A percentile compares a stretch with the other conserved stretches of the same genome.
phyloP scores from a whole-genome alignment of 768 basidiomycete genomes.

The Mycena filopes region DNA sequence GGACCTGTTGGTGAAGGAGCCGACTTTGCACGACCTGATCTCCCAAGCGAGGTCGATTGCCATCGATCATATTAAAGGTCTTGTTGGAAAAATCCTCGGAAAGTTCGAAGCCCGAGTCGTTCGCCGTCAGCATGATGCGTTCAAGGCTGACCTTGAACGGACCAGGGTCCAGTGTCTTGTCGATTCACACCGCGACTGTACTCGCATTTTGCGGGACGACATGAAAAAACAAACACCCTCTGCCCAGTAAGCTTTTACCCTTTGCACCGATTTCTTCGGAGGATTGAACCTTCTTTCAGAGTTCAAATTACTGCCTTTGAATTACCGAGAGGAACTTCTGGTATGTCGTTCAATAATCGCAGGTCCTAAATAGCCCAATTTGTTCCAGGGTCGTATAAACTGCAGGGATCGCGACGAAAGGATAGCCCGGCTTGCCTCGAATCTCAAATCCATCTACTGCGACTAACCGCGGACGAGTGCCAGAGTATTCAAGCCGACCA shows the following conservation, averaged over 20 bases:
- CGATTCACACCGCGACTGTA: neutral
- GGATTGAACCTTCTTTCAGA: neutral
- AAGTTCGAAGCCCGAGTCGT: neutral
- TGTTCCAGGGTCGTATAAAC: neutral
- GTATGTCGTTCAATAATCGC: neutral
- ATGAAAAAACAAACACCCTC: conserved; percentile 11
- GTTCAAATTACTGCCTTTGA: conserved; percentile 11
- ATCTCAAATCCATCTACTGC: conserved; percentile 44
- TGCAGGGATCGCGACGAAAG: neutral
- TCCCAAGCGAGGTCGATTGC: neutral
- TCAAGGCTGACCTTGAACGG: neutral
- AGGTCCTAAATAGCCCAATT: too few species aligned
- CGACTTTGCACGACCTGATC: neutral
- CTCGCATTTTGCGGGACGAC: neutral
- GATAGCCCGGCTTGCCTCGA: conserved; percentile 29
- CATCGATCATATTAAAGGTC: neutral
- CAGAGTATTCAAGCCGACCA: conserved; percentile 46
- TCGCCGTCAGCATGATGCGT: neutral
- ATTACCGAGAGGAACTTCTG: neutral
- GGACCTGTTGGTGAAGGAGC: neutral
- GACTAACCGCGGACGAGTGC: conserved; percentile 47
- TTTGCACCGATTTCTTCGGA: too few species aligned
- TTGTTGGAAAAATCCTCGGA: neutral
- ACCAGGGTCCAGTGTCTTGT: neutral
- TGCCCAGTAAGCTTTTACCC: conserved; percentile 4